Conservation (phyloP, 1,284 basidiomycete species). For the Gymnopus androsaceus region DNA sequence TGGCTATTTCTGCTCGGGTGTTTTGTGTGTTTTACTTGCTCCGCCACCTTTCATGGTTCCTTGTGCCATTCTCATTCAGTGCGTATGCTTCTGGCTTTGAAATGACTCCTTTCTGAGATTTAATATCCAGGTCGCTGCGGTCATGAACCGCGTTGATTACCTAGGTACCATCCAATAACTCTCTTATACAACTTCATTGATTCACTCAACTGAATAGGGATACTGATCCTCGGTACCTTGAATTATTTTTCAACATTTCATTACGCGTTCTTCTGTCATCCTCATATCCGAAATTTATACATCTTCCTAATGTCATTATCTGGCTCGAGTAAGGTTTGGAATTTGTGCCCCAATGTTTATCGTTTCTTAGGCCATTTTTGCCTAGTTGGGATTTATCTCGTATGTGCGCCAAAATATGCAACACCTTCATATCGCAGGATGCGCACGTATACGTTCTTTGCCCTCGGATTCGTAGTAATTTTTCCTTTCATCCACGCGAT, state of each 20-base stretch:
- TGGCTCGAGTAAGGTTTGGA: no score
- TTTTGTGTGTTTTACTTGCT: conserved; percentile 16
- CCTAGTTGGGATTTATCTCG: conserved; percentile 22
- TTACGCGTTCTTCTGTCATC: conserved; percentile 20
- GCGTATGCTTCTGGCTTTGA: background rate
- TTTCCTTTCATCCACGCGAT: conserved; percentile 18
- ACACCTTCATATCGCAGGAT: conserved; percentile 17
- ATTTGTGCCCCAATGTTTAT: no score
- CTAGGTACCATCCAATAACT: conserved; percentile 10
- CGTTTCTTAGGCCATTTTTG: no score
- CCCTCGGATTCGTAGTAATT: conserved; percentile 15
- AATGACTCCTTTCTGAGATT: background rate
- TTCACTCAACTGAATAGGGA: conserved; percentile 10
- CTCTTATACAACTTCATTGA: background rate
- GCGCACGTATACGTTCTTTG: conserved; percentile 21
- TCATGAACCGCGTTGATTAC: conserved; percentile 22
- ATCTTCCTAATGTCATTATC: conserved; percentile 18
- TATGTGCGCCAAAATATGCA: conserved; percentile 17
- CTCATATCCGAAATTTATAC: conserved; percentile 15
- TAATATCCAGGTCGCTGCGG: conserved; percentile 11
- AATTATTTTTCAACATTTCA: conserved; percentile 21
- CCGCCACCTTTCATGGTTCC: conserved; percentile 15
- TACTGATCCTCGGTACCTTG: conserved; percentile 20
- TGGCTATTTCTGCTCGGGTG: conserved; percentile 13
- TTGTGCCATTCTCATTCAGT: conserved; percentile 18